phyloP scores from a whole-genome alignment of 371 early-diverging fungal species.

The Massospora cicadina region DNA sequence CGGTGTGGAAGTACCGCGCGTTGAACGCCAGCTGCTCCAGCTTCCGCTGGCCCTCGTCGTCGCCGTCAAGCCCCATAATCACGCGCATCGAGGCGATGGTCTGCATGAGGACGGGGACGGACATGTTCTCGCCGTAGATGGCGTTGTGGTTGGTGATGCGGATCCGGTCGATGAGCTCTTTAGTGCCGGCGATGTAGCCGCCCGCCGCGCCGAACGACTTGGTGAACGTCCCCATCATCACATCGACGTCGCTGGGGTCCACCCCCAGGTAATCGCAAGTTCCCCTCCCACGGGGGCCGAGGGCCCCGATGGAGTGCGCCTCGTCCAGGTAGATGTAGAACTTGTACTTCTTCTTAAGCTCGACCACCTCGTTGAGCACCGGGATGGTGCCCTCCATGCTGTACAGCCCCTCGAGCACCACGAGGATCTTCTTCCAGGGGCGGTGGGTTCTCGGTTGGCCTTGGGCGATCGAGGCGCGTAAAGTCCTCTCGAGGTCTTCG shows the following conservation, averaged over 20 bases:
- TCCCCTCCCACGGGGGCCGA: conserved; percentile 89
- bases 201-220: conserved; percentile 99
- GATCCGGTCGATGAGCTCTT: conserved; percentile 71
- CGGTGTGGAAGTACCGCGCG: conserved; percentile 63
- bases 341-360: conserved; percentile 87
- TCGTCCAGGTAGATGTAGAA: conserved; percentile 99
- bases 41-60: conserved; percentile 60
- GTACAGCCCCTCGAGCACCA: conserved; percentile 96
- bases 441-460: conserved; percentile 98
- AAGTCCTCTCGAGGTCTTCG: conserved; percentile 62
- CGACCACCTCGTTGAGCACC: conserved; percentile 77
- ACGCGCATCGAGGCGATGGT: conserved; percentile 76
- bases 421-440: conserved; percentile 97
- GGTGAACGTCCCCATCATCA: conserved; percentile 99
- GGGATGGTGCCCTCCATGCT: conserved; percentile 98
- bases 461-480: conserved; percentile 87
- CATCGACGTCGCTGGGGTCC: conserved; percentile 81
- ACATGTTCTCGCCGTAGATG: conserved; percentile 87
- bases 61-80: conserved; percentile 77
- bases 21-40: conserved; percentile 78
- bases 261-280: conserved; percentile 93
- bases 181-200: conserved; percentile 85
- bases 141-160: conserved; percentile 64
- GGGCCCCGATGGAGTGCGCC: conserved; percentile 98
- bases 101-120: conserved; percentile 85